Percentiles rank a stretch among this genome's conserved stretches.
phyloP scores from a whole-genome alignment of 208 protist genomes.

The Trypanosoma cruzi region DNA sequence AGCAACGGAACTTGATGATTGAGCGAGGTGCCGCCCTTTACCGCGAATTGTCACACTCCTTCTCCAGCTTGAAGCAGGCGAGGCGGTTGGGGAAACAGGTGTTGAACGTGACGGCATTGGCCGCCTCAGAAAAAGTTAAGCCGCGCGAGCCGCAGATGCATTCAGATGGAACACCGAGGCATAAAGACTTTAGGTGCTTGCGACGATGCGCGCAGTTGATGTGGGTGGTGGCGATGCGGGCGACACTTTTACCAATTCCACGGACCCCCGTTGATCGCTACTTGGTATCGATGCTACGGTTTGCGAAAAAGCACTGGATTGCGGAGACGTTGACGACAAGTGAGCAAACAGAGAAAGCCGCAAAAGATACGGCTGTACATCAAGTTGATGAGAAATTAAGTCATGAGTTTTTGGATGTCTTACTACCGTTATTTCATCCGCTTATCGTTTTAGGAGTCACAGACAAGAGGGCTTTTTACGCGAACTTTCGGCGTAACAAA shows the following conservation, averaged over 20 bases:
- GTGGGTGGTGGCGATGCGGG: constrained; percentile 34
- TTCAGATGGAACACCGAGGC: not conserved
- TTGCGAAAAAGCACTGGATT: constrained; percentile 26
- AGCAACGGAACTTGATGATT: constrained; percentile 11
- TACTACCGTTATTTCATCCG: constrained; percentile 14
- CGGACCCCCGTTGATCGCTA: constrained; percentile 38
- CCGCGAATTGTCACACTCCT: constrained; percentile 27
- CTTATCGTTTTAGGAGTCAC: constrained; percentile 6
- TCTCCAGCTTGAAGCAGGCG: constrained; percentile 23
- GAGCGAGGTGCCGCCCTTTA: constrained; percentile 20
- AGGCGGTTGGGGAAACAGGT: constrained; percentile 33
- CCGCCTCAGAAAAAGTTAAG: constrained; percentile 12
- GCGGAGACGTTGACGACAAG: not conserved
- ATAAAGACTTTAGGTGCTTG: not conserved
- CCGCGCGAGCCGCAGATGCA: constrained; percentile 10
- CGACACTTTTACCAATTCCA: constrained; percentile 22
- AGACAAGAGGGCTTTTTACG: constrained; percentile 15
- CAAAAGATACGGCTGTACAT: not conserved
- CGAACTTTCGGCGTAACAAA: constrained; percentile 31
- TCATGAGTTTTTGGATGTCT: constrained; percentile 9
- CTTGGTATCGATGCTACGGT: constrained; percentile 35
- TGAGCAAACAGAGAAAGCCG: not conserved
- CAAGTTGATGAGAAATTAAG: constrained; percentile 22
- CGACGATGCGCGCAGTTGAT: constrained; percentile 15
- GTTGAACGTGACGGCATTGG: constrained; percentile 21